Base-by-base conservation (phyloP, 2,329 filamentous ascomycete genomes). In the Penicillium crustosum region DNA sequence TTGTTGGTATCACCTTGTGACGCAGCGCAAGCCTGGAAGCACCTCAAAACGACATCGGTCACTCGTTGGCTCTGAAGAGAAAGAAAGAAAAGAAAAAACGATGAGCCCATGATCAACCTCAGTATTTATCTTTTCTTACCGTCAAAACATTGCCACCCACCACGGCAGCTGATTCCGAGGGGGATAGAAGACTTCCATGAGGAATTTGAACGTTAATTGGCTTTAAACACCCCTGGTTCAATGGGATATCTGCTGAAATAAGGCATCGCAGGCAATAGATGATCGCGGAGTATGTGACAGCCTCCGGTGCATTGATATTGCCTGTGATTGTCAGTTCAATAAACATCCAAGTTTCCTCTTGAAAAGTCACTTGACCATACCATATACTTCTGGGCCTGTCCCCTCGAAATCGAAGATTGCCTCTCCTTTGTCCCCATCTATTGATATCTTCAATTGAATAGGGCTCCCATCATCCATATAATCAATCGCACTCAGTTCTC, bases 381-480 rank as follows among this genome's bases (percentile, higher is more conserved):
- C 64, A 41, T 66, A 65, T 31, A 90, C 86, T 73, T 93, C 88
- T 0, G 86, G 86, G 0, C 89, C 89, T 0, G 89, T 93, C n/a
- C 89, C 90, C 1, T 80, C 81, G 71, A 93, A 89, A 73, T 93
- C 85, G 69, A 93, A 93, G 0, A 87, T 75, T 0, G 90, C 90
- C 63, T 88, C 85, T 15, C 89, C 90, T 43, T 87, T 86, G 2
- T 65, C 63, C 10, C 82, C 81, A 68, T 92, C 83, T 59, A 94
- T 92, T 0, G 84, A 85, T 4, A 94, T 82, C 58, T 85, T 86
- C 12, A 93, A 80, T 49, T 84, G 81, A 65, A 93, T 92, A 0
- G 89, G 88, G n/a, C 83, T 89, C 31, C 90, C 90, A 66, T 93
- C 89, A 66, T 94, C 90, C 88, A 93, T 93, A 74, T 86, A 89